Evolutionary conservation across 2,329 filamentous ascomycete genomes (phyloP).

Genomic region (Verticillium nonalfalfae): DNA sequence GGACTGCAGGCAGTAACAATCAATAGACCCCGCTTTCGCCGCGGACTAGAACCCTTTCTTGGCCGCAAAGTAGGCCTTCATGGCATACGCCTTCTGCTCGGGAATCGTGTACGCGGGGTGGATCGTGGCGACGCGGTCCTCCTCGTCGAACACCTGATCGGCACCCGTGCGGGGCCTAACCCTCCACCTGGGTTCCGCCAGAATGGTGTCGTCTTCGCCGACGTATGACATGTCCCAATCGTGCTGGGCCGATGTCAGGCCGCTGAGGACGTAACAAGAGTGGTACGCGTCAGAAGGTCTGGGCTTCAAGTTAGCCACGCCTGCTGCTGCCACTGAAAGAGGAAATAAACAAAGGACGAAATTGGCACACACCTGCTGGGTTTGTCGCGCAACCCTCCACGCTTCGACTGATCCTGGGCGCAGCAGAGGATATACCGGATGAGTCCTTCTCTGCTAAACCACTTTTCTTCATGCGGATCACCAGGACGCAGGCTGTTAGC

Average conservation of each 20-base stretch:
- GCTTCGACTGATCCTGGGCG: conserved; percentile 65
- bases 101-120: conserved; percentile 87
- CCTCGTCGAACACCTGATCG: conserved; percentile 61
- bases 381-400: conserved; percentile 87
- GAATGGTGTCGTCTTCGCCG: conserved; percentile 21
- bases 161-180: conserved; percentile 42
- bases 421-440: conserved; percentile 86
- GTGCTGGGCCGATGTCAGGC: conserved; percentile 77
- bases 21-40: background rate
- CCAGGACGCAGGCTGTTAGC: background rate
- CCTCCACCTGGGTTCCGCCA: conserved; percentile 34
- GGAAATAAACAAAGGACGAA: background rate
- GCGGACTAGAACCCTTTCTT: conserved; percentile 48
- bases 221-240: conserved; percentile 40
- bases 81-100: conserved; percentile 57
- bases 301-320: background rate
- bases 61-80: conserved; percentile 57
- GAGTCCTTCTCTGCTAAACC: conserved; percentile 80
- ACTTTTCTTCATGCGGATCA: conserved; percentile 16
- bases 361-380: conserved; percentile 63
- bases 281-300: conserved; percentile 84
- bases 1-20: background rate
- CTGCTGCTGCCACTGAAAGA: background rate
- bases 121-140: conserved; percentile 62
- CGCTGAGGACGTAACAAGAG: conserved; percentile 84